Conservation (phyloP, 2,329 filamentous ascomycete species). For the Fusarium newnesense region DNA sequence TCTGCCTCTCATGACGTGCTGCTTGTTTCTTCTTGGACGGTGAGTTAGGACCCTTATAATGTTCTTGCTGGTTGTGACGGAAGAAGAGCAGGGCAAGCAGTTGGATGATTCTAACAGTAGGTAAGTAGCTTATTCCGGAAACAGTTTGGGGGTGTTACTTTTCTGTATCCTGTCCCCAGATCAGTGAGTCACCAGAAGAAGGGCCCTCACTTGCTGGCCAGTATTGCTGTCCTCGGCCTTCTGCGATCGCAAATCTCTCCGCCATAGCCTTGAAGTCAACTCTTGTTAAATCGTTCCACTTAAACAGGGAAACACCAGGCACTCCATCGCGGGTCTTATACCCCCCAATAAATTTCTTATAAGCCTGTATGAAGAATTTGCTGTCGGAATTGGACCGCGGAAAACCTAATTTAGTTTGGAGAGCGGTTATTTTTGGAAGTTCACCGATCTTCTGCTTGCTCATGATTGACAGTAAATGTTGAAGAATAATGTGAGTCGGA, state of each 20-base stretch:
- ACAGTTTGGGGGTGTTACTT: not conserved
- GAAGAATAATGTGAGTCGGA: not conserved
- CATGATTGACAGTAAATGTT: not conserved
- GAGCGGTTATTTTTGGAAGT: not conserved
- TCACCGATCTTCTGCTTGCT: not conserved
- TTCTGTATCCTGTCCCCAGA: not conserved
- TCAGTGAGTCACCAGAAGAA: not conserved
- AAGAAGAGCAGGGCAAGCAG: not conserved
- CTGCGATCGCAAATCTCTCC: not conserved
- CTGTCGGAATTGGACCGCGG: not conserved
- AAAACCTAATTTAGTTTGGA: not conserved
- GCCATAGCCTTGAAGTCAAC: not conserved
- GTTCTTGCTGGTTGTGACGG: not conserved
- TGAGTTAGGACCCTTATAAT: not conserved
- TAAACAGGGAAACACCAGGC: not conserved
- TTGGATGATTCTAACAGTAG: not conserved
- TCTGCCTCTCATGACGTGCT: not conserved
- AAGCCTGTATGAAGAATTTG: not conserved
- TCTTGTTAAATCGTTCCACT: not conserved
- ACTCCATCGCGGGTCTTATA: accelerated
- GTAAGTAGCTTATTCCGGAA: accelerated
- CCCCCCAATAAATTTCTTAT: not conserved
- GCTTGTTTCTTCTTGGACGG: not conserved
- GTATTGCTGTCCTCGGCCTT: not conserved
- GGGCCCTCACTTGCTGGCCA: not conserved